Evolutionary conservation across 2,329 filamentous ascomycete species (phyloP).

Genomic region (Pyrenochaeta sp.): DNA sequence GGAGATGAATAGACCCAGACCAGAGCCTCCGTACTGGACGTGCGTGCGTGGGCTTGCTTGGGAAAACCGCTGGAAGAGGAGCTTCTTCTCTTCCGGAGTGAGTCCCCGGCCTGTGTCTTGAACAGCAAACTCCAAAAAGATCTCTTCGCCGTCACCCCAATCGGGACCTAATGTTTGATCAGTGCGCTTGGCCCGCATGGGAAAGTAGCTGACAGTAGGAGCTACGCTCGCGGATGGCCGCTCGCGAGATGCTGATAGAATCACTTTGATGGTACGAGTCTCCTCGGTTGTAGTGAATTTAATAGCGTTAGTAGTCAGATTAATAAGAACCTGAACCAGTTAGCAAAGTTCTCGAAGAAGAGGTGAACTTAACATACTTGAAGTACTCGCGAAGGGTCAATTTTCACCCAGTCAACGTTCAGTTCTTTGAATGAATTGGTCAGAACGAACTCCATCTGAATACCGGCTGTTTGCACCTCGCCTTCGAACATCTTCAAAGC

Average conservation of each 20-base stretch:
- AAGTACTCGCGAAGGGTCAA: constrained; percentile 77
- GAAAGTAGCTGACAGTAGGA: constrained; percentile 67
- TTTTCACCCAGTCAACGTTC: constrained; percentile 71
- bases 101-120: constrained; percentile 80
- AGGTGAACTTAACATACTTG: constrained; percentile 54
- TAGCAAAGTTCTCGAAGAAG: constrained; percentile 3
- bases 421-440: constrained; percentile 68
- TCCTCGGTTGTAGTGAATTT: constrained; percentile 77
- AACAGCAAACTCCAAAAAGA: constrained; percentile 76
- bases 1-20: constrained; percentile 81
- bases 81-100: constrained; percentile 73
- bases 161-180: constrained; percentile 63
- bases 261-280: constrained; percentile 70
- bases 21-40: constrained; percentile 80
- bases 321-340: constrained; percentile 69
- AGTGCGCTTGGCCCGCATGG: constrained; percentile 60
- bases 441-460: constrained; percentile 70
- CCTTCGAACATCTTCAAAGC: constrained; percentile 82
- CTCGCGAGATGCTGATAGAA: constrained; percentile 68
- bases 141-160: constrained; percentile 73
- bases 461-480: constrained; percentile 74
- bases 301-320: constrained; percentile 80
- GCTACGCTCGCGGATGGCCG: constrained; percentile 57
- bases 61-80: constrained; percentile 80
- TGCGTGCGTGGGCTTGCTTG: constrained; percentile 80